Evolutionary conservation across 225 moss, liverwort and hornwort genomes (phyloP).

Genomic region (Polytrichum commune): DNA sequence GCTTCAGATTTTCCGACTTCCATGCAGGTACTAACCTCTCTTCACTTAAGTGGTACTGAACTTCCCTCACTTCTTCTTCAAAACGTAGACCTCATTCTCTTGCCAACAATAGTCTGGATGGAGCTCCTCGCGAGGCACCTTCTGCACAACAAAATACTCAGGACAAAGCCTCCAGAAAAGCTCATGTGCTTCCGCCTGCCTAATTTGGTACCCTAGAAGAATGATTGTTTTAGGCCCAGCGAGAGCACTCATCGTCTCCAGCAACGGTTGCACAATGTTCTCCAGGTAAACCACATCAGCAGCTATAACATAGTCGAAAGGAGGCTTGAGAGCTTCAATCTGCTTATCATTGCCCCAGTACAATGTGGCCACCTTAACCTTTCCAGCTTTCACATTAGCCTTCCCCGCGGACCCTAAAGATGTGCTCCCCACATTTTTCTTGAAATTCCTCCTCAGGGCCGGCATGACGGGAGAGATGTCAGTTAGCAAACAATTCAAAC

Average conservation of each 20-base stretch:
- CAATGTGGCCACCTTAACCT: constrained; percentile 65
- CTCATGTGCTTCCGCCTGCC: constrained; percentile 77
- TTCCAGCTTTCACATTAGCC: constrained; percentile 42
- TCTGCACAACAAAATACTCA: constrained; percentile 46
- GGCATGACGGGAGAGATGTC: constrained; percentile 83
- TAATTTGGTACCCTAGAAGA: constrained; percentile 64
- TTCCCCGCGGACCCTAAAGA: constrained; percentile 47
- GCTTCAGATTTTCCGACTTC: not conserved
- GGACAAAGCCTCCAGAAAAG: constrained; percentile 79
- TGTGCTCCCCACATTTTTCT: constrained; percentile 60
- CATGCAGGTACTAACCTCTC: not conserved
- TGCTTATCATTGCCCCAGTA: constrained; percentile 77
- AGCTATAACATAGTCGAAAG: constrained; percentile 70
- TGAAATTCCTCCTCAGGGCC: constrained; percentile 77
- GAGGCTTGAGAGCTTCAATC: constrained; percentile 73
- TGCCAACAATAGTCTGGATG: constrained; percentile 64
- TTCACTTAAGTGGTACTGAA: constrained; percentile 8
- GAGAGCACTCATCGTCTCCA: constrained; percentile 61
- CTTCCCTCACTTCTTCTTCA: constrained; percentile 50
- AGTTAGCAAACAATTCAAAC: constrained; percentile 65
- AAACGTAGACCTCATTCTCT: constrained; percentile 71
- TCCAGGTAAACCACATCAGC: constrained; percentile 92
- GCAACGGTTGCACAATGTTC: constrained; percentile 67
- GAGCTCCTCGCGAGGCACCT: constrained; percentile 64
- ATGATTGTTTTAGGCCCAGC: constrained; percentile 57